Percentiles rank a stretch among this genome's conserved stretches.
Evolutionary conservation across 164 flowering plant genomes (phyloP).

Genomic region (Stephania japonica): DNA sequence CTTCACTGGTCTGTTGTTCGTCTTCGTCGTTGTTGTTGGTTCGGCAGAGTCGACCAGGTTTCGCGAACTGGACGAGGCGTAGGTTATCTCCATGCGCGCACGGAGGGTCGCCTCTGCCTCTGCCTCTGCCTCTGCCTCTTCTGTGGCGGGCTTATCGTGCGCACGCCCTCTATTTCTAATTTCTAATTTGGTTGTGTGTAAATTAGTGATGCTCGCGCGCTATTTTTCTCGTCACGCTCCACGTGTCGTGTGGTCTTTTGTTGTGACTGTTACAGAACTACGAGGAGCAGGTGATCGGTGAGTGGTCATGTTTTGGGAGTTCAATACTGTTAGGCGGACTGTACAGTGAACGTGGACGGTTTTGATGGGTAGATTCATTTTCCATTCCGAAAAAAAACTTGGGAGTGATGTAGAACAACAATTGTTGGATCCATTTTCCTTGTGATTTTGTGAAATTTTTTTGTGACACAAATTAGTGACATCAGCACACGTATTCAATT

Average conservation of each 20-base stretch:
- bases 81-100: conserved; percentile 54
- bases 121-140: too few relatives aligned
- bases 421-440: too few relatives aligned
- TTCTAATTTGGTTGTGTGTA: too few relatives aligned
- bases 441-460: too few relatives aligned
- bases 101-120: too few relatives aligned
- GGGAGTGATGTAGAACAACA: too few relatives aligned
- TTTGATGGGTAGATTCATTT: background rate
- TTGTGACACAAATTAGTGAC: too few relatives aligned
- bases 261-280: background rate
- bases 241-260: background rate
- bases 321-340: background rate
- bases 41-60: conserved; percentile 30
- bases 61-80: conserved; percentile 58
- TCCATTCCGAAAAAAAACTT: too few relatives aligned
- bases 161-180: too few relatives aligned
- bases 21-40: background rate
- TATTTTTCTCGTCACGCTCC: background rate
- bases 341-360: background rate
- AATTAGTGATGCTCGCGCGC: too few relatives aligned
- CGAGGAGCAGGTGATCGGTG: background rate
- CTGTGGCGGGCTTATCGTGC: background rate
- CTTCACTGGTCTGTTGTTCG: conserved; percentile 28
- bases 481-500: too few relatives aligned
- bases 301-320: background rate